Evolutionary conservation across 371 early-diverging fungal genomes (phyloP).

Genomic region (Batkoa obscura): DNA sequence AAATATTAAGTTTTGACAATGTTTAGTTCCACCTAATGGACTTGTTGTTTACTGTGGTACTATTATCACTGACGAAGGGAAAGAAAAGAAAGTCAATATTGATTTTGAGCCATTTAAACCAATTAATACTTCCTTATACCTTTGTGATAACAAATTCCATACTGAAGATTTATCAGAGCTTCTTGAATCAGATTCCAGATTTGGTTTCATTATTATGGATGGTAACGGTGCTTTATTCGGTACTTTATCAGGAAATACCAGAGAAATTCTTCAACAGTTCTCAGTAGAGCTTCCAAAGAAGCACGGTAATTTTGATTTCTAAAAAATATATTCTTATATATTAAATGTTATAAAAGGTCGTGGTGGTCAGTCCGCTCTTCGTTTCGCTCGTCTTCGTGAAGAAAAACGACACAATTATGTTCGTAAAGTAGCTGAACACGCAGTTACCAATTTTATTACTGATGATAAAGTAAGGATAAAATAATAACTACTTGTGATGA

Average conservation of each 20-base stretch:
- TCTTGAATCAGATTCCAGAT: conserved; percentile 91
- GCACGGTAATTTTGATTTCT: conserved; percentile 46
- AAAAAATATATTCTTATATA: neutral
- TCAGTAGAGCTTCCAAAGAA: conserved; percentile 98
- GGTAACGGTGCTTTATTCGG: conserved; percentile 98
- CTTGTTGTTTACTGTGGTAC: conserved; percentile 94
- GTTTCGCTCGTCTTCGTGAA: conserved; percentile 98
- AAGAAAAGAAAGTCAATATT: conserved; percentile 98
- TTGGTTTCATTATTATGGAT: conserved; percentile 99
- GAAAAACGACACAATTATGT: conserved; percentile 99
- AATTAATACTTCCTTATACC: conserved; percentile 97
- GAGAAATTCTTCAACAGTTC: conserved; percentile 91
- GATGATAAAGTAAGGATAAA: conserved; percentile 45
- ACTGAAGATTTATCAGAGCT: conserved; percentile 86
- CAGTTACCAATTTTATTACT: conserved; percentile 81
- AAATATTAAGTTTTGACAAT: neutral
- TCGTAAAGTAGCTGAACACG: conserved; percentile 95
- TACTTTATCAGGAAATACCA: conserved; percentile 90
- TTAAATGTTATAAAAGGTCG: conserved; percentile 29
- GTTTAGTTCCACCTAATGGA: conserved; percentile 78
- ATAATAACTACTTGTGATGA: too few species aligned
- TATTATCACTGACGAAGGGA: conserved; percentile 94
- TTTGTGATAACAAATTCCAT: conserved; percentile 99
- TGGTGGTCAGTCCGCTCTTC: conserved; percentile 99
- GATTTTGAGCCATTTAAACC: conserved; percentile 99